Evolutionary conservation across 768 basidiomycete species (phyloP), one percentile per base, ranked within the genome.

Genomic region (Naganishia vaughanmartiniae): DNA sequence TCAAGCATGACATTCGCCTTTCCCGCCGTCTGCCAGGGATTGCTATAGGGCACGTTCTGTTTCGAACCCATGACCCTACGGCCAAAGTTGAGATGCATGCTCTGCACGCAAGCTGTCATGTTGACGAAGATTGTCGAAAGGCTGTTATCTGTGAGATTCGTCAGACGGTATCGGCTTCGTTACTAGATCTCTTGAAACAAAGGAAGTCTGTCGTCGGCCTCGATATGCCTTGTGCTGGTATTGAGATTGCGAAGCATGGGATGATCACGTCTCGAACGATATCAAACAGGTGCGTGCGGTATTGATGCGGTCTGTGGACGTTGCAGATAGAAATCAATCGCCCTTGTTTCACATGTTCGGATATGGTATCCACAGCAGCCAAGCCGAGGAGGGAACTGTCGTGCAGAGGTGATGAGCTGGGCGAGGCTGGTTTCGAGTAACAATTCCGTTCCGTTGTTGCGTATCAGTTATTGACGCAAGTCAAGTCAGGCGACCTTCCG

Each of bases 281-380:
- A 24, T 12, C 48, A 21, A 51, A 24, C 39, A 42, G 39, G 39
- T n/a, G 17, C 7, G 10, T 11, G 53, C 9, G n/a, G 15, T 15
- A 26, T 54, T 54, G 48, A 6, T 54, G n/a, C 54, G 9, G 54
- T 54, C 14, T n/a, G 54, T 55, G 19, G 54, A 19, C 30, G 30
- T 33, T 30, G 54, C 28, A 17, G 33, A 51, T 51, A 34, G 57
- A 39, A 31, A 58, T 10, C 11, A 39, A 34, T 12, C 19, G 34
- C 57, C 31, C 57, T 58, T 39, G 57, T 58, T 58, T 58, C 57
- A 58, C 57, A 58, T 58, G 57, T 31, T 58, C 30, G 30, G 5
- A 26, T 4, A 5, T 4, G 34, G 34, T 36, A 15, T 15, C 14
- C 42, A 15, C 42, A 42, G 42, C 42, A 15, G 42, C 9, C 5